Evolutionary conservation across 129 eudicot genomes (phyloP), one percentile per base, ranked within the genome.

Genomic region (Lonicera japonica): DNA sequence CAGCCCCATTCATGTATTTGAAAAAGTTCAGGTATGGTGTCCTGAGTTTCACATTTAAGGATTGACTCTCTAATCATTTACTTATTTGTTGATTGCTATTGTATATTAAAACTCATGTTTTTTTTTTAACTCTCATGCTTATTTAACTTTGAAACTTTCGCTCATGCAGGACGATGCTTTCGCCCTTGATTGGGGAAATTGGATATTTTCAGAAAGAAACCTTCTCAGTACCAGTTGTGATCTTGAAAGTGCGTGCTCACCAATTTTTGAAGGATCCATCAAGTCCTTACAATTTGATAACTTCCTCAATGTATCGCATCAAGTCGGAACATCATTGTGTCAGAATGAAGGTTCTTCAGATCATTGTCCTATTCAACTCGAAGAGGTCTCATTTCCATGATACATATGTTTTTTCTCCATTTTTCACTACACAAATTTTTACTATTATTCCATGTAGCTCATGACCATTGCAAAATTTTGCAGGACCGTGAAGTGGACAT

Each of bases 1-100:
- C 70, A 73, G 63, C 68, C 95, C 96, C 54, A 75, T 94, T 73
- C 99, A 94, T 57, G 80, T 94, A 56, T 83, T 80, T 77, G 99
- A 88, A 63, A 66, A 74, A 61, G 67, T 62, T 38, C 70, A 80
- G 96, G 99, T 88, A 78, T 65, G 64, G 19, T 50, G 8, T 25
- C 1, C 52, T 61, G 38, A 1, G 16, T 19, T 47, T 34, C 5
- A 18, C 25, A 52, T 25, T 54, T 56, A 15, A 0, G 23, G 25
- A 50, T 29, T 12, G 41, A 17, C 61, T 54, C 40, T 29, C 39
- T 56, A 13, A 12, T n/a, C 45, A n/a, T 36, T 19, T 34, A 43
- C 24, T 64, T 69, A 17, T 48, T 20, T 5, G 41, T 45, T 23
- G 45, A 25, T 52, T 45, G 40, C 40, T 11, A 61, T 43, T 4